A percentile compares a stretch with the other conserved stretches of the same genome.
Conservation (phyloP, 495 filamentous ascomycete species). For the Xylaria telfairii region DNA sequence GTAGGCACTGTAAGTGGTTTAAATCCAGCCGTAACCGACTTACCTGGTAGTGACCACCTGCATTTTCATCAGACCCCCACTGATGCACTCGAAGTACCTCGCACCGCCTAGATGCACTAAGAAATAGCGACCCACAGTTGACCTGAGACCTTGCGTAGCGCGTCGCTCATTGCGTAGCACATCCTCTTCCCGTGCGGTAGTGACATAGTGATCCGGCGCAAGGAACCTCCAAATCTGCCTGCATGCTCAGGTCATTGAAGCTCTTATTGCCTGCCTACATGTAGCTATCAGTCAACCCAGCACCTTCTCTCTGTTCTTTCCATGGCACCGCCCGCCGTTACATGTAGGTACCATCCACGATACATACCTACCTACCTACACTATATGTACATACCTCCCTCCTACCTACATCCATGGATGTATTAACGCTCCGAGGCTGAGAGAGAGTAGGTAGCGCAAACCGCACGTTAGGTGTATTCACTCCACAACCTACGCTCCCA, state of each 20-base stretch:
- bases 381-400: too few species aligned
- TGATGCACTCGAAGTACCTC: constrained; percentile 9
- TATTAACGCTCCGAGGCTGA: constrained; percentile 7
- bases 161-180: constrained; percentile 5
- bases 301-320: not conserved
- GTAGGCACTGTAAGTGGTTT: too few species aligned
- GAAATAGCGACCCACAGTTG: not conserved
- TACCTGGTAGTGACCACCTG: too few species aligned
- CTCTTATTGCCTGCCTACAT: too few species aligned
- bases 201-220: constrained; percentile 3
- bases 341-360: constrained; percentile 1
- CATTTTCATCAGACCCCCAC: too few species aligned
- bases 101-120: not conserved
- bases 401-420: not conserved
- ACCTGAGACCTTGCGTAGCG: not conserved
- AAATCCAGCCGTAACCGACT: too few species aligned
- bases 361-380: constrained; percentile 6
- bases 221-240: not conserved
- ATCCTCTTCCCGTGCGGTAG: not conserved
- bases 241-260: not conserved
- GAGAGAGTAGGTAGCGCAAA: constrained; percentile 5
- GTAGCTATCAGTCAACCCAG: not conserved
- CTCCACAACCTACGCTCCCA: not conserved
- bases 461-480: constrained; percentile 5
- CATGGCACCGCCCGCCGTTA: not conserved